Evolutionary conservation across 2,329 filamentous ascomycete genomes (phyloP).

Genomic region (Juglanconis juglandina): DNA sequence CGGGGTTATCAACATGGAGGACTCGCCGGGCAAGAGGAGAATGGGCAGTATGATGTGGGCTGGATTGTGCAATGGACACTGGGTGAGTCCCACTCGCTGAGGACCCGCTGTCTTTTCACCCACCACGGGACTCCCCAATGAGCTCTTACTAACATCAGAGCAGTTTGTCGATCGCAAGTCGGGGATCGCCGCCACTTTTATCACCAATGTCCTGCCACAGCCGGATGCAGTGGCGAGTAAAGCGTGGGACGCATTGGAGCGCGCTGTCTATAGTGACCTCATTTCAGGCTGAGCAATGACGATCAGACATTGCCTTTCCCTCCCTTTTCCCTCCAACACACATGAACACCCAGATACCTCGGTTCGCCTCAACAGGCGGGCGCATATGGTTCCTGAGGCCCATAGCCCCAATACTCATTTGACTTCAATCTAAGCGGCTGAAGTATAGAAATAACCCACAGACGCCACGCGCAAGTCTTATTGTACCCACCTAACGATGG

Average conservation of each 20-base stretch:
- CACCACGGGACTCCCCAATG: background rate
- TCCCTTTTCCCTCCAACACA: too few species aligned
- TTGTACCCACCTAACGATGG: too few species aligned
- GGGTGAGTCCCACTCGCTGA: conserved; percentile 31
- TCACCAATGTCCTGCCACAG: conserved; percentile 37
- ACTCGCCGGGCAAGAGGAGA: conserved; percentile 37
- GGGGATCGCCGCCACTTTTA: conserved; percentile 38
- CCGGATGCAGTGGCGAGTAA: conserved; percentile 33
- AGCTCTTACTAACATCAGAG: background rate
- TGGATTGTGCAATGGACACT: conserved; percentile 40
- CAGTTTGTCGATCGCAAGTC: conserved; percentile 30
- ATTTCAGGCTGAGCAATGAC: background rate
- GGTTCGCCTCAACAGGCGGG: too few species aligned
- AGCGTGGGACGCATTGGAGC: conserved; percentile 38
- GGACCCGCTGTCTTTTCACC: background rate
- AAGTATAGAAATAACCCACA: too few species aligned
- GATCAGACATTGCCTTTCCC: too few species aligned
- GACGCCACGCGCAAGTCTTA: too few species aligned
- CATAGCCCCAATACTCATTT: too few species aligned
- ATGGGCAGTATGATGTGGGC: conserved; percentile 43
- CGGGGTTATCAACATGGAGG: conserved; percentile 37
- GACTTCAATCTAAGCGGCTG: too few species aligned
- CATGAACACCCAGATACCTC: too few species aligned
- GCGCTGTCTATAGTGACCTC: conserved; percentile 33
- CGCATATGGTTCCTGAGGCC: too few species aligned